Evolutionary conservation across 345 rosid species (phyloP), one percentile per base, ranked within the genome.

Genomic region (Gossypium raimondii): DNA sequence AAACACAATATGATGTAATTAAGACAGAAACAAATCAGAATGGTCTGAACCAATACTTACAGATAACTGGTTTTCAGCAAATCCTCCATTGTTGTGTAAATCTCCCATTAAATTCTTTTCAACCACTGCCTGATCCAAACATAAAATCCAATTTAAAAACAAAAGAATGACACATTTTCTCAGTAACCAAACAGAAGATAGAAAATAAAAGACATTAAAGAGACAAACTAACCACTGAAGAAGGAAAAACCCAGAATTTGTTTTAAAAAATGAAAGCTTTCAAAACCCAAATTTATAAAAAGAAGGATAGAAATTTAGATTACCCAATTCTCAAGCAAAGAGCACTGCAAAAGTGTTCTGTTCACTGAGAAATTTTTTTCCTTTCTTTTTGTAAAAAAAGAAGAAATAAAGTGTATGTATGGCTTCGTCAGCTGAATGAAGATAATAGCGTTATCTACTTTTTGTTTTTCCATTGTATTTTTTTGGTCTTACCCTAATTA

Each of bases 71-170:
- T 43, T 65, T 70, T 80, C 80, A 41, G 72, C 51, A 59, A 52
- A 57, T 41, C 74, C 88, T 51, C 61, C 84, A 65, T 70, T 27
- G 34, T 72, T 47, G 64, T 14, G 71, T 38, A 68, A 74, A 78
- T 81, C 86, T 68, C 79, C 91, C 91, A 89, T 87, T 66, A 56
- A 56, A 67, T 67, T 14, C 41, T 64, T 34, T 29, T 75, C 78
- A 72, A 56, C 74, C 50, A 80, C 83, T 67, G 72, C 52, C 57
- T 55, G 20, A 50, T 16, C 41, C 63, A 58, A 27, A 51, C 25
- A 45, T 71, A 25, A 67, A 75, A 8, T 14, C 14, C 24, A 25
- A 73, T 27, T 60, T 60, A 17, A 74, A 63, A 17, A 47, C 53
- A 53, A 75, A 13, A 2, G 9, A 41, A 64, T 22, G 55, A 34